Evolutionary conservation across 192 early-diverging fungal species (phyloP), one percentile per base, ranked within the genome.

Genomic region (Phycomyces blakesleeanus): DNA sequence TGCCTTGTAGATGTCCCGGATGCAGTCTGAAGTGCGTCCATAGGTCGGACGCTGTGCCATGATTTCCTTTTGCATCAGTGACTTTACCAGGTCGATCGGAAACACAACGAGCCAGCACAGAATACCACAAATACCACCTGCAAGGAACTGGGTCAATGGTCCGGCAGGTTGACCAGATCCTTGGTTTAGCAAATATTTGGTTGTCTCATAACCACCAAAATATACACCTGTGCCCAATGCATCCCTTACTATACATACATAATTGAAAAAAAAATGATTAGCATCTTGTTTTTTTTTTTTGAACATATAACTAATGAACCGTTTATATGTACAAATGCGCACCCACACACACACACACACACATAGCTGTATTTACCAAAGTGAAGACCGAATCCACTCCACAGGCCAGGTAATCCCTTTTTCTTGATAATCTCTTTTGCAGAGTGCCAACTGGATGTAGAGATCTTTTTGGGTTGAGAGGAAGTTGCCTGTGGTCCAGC

Each of bases 31-130:
- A 20, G 68, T 79, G 57, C 71, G 63, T 27, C 58, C 67, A 70
- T 67, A 80, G 26, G 49, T 72, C 51, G 74, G 77, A 20, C 75
- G 65, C 0, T 85, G 72, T 37, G 66, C 55, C 59, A 90, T 75
- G 12, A 83, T 82, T 59, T 92, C 88, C 63, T 86, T 87, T 71
- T 92, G 90, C 60, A 91, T 76, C 9, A 82, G 79, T 12, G 87
- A 87, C 67, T 92, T 92, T 20, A 92, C 75, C 54, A 91, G 68
- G 64, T 92, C 91, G 5, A 89, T 76, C 0, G 91, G 91, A 57
- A 92, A 92, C 18, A 91, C 86, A 25, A 90, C 61, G 27, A 91
- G 71, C 89, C 91, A 91, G 5, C 86, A 89, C 26, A 89, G 65
- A 15, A 90, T 86, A 20, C 91, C 91, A 65, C 88, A 90, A 7